phyloP scores from a whole-genome alignment of 192 early-diverging fungal species.

The Backusella tarrabulga region DNA sequence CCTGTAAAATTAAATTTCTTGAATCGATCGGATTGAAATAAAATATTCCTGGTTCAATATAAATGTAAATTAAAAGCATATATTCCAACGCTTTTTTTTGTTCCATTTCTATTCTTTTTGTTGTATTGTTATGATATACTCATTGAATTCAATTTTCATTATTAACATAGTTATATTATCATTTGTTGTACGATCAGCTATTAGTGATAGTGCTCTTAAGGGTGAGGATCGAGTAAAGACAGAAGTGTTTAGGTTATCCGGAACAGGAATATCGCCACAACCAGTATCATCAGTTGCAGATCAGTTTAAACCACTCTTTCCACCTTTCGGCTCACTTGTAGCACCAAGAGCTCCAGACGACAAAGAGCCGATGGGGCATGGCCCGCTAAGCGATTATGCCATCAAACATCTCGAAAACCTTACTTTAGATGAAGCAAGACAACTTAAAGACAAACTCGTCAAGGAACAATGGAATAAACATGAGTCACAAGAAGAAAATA shows the following conservation, averaged over 20 bases:
- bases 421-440: background rate
- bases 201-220: background rate
- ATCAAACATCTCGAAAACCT: background rate
- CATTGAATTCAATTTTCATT: background rate
- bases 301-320: background rate
- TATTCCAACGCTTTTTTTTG: background rate
- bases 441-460: background rate
- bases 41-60: background rate
- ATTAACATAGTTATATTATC: background rate
- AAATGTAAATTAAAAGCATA: background rate
- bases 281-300: background rate
- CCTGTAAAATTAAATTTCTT: background rate
- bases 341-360: background rate
- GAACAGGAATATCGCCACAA: background rate
- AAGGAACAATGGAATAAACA: background rate
- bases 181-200: background rate
- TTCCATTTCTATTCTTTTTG: background rate
- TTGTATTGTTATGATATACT: background rate
- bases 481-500: background rate
- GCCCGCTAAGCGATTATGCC: background rate
- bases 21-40: background rate
- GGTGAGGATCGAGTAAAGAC: background rate
- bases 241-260: background rate
- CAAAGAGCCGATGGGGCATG: background rate
- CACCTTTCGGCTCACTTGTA: background rate